Evolutionary conservation across 2,329 filamentous ascomycete genomes (phyloP).

Genomic region (Exophiala viscosa): DNA sequence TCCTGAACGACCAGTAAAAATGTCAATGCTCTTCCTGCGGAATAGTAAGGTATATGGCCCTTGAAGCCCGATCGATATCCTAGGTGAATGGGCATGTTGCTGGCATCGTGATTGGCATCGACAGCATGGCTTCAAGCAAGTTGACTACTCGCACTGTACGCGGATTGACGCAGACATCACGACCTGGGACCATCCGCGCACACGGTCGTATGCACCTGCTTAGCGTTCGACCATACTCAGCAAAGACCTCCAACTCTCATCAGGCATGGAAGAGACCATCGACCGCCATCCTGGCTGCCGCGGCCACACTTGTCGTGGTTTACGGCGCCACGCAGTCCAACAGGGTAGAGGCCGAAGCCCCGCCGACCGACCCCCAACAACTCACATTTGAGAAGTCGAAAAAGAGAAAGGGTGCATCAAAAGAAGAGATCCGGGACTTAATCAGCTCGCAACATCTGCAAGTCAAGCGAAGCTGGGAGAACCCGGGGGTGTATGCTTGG

Average conservation of each 20-base stretch:
- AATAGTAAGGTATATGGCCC: neutral
- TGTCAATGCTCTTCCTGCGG: too few relatives aligned
- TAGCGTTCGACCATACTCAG: constrained; percentile 4
- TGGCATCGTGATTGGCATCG: neutral
- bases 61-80: neutral
- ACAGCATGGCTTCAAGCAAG: constrained; percentile 11
- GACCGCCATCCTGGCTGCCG: constrained; percentile 38
- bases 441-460: constrained; percentile 85
- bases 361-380: constrained; percentile 45
- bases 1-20: neutral
- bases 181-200: neutral
- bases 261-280: constrained; percentile 28
- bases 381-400: constrained; percentile 67
- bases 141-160: constrained; percentile 6
- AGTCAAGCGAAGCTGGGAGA: constrained; percentile 74
- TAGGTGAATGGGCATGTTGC: neutral
- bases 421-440: constrained; percentile 69
- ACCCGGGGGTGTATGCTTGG: constrained; percentile 91
- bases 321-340: constrained; percentile 31
- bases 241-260: constrained; percentile 7
- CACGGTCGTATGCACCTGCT: constrained; percentile 2
- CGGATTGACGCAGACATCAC: constrained; percentile 6
- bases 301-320: constrained; percentile 41
- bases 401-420: constrained; percentile 51
- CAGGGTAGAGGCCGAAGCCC: constrained; percentile 49